Percentiles rank a stretch among this genome's conserved stretches.
These are phyloP conservation scores for Hanseniaspora nectarophila DNA, from an alignment of 805 yeast genomes.

Conservation along the genomic window DNA sequence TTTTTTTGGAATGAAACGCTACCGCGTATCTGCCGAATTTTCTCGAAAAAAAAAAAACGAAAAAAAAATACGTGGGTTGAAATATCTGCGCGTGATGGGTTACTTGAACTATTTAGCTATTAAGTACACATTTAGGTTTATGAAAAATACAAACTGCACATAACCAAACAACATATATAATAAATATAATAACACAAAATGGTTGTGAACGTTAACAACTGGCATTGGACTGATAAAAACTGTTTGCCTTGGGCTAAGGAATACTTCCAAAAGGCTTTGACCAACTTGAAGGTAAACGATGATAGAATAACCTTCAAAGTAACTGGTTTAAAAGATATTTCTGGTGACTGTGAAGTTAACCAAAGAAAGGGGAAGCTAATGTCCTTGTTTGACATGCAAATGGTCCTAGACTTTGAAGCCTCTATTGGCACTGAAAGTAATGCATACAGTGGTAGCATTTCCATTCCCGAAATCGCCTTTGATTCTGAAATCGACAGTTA, in stretches of 20 bases:
- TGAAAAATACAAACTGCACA: too few relatives aligned
- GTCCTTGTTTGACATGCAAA: constrained; percentile 69
- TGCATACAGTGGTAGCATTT: constrained; percentile 55
- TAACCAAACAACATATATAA: too few relatives aligned
- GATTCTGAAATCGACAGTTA: constrained; percentile 78
- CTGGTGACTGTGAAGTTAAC: constrained; percentile 94
- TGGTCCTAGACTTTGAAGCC: constrained; percentile 52
- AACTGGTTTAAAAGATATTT: constrained; percentile 37
- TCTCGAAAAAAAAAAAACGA: neutral
- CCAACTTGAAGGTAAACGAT: constrained; percentile 34
- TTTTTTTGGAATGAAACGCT: neutral
- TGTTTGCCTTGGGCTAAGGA: constrained; percentile 82
- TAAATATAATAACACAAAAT: constrained; percentile 29
- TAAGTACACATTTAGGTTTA: too few relatives aligned
- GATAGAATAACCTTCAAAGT: constrained; percentile 25
- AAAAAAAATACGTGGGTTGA: too few relatives aligned
- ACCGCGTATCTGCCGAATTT: neutral
- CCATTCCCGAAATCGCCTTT: constrained; percentile 86
- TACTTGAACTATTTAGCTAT: too few relatives aligned
- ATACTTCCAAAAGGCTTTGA: constrained; percentile 55
- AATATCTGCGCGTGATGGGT: neutral
- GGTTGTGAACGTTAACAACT: constrained; percentile 96
- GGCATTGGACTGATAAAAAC: constrained; percentile 99
- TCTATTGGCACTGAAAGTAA: constrained; percentile 27
- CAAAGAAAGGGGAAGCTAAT: constrained; percentile 96